Conservation (phyloP, 306 rosid species). For the Vigna mungo region DNA sequence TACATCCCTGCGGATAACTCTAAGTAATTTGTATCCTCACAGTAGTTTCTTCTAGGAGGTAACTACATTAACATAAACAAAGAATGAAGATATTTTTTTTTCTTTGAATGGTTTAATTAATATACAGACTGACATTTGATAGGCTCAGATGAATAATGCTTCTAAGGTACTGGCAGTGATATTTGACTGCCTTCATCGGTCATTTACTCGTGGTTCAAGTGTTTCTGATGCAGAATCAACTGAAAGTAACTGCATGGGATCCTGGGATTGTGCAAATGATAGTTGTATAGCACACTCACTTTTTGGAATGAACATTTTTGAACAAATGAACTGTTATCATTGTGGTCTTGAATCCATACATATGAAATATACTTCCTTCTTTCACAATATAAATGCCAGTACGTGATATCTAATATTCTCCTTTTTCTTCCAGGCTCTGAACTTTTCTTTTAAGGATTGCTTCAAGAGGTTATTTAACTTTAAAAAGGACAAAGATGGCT, state of each 20-base stretch:
- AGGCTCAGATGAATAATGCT: constrained; percentile 99
- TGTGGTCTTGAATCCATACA: constrained; percentile 86
- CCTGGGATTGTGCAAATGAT: constrained; percentile 85
- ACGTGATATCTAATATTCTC: too few relatives aligned
- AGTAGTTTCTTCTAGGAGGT: constrained; percentile 97
- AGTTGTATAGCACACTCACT: constrained; percentile 89
- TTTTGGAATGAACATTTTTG: constrained; percentile 91
- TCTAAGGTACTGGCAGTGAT: constrained; percentile 92
- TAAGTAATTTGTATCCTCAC: constrained; percentile 89
- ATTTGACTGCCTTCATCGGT: constrained; percentile 89
- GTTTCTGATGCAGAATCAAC: constrained; percentile 70
- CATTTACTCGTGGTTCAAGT: constrained; percentile 68
- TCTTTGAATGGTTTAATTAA: constrained; percentile 47
- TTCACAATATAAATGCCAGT: constrained; percentile 95
- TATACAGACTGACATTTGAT: constrained; percentile 41
- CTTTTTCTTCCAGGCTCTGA: too few relatives aligned
- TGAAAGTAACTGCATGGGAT: constrained; percentile 68
- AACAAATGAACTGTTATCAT: constrained; percentile 83
- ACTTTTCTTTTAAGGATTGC: too few relatives aligned
- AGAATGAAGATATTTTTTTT: constrained; percentile 28
- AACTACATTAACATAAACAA: constrained; percentile 37
- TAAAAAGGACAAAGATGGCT: too few relatives aligned
- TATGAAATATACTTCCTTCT: constrained; percentile 93
- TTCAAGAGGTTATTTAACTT: too few relatives aligned
- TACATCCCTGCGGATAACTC: constrained; percentile 85